Conservation (phyloP, 2,329 filamentous ascomycete genomes). For the Colletotrichum liaoningense region DNA sequence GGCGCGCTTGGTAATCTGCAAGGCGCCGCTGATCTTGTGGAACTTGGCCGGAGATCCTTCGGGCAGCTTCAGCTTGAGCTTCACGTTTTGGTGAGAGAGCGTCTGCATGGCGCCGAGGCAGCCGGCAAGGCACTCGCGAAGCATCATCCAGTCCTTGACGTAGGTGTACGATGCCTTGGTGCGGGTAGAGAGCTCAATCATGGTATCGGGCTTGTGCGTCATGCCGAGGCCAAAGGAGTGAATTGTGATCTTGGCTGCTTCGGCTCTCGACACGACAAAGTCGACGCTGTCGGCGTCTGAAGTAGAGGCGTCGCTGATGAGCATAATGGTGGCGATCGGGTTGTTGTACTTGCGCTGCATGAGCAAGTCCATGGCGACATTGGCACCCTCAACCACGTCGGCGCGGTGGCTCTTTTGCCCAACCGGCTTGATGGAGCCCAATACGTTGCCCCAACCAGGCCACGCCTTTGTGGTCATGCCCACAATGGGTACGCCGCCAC, state of each 20-base stretch:
- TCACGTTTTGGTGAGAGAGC: conserved; percentile 97
- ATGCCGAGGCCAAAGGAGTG: conserved; percentile 96
- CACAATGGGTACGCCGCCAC: conserved; percentile 93
- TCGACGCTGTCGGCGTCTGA: conserved; percentile 96
- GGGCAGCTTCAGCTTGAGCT: conserved; percentile 91
- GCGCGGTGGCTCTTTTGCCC: conserved; percentile 97
- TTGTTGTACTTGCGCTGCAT: conserved; percentile 99
- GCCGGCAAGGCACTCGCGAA: conserved; percentile 93
- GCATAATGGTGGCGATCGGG: conserved; percentile 91
- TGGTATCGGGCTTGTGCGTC: conserved; percentile 98
- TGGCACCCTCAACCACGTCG: conserved; percentile 96
- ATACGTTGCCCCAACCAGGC: conserved; percentile 88
- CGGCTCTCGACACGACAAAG: conserved; percentile 95
- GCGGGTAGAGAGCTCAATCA: conserved; percentile 95
- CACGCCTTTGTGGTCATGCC: conserved; percentile 97
- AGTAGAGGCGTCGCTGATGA: conserved; percentile 97
- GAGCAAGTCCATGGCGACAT: conserved; percentile 96
- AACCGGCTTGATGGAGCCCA: conserved; percentile 89
- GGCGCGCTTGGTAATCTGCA: conserved; percentile 96
- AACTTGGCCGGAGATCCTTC: conserved; percentile 98
- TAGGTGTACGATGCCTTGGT: conserved; percentile 99
- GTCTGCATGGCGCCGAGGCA: conserved; percentile 93
- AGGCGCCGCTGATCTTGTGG: conserved; percentile 95
- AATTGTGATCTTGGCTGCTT: conserved; percentile 96
- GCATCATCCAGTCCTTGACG: conserved; percentile 99